phyloP scores from a whole-genome alignment of 306 rosid genomes.

The Ochetophila trinervis region DNA sequence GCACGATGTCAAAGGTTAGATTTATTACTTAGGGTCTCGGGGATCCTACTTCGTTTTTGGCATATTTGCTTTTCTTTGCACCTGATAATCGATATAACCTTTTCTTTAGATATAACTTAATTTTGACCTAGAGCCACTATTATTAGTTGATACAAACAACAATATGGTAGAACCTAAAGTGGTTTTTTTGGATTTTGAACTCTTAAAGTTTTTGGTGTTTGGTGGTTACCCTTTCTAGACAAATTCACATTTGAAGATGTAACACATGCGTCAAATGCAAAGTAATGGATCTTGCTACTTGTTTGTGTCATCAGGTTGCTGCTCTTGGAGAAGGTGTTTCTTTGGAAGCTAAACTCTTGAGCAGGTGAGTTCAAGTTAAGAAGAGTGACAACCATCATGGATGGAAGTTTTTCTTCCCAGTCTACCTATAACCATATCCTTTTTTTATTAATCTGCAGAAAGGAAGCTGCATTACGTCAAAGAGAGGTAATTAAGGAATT shows the following conservation, averaged over 20 bases:
- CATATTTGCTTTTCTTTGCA: background rate
- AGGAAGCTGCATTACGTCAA: constrained; percentile 85
- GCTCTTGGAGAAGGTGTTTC: constrained; percentile 92
- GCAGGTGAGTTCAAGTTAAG: constrained; percentile 62
- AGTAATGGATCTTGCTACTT: constrained; percentile 21
- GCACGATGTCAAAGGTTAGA: background rate
- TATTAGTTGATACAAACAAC: too few species aligned
- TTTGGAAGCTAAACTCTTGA: constrained; percentile 95
- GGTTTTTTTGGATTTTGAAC: background rate
- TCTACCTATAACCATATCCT: constrained; percentile 24
- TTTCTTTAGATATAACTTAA: too few species aligned
- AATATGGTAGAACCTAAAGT: too few species aligned
- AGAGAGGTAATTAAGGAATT: constrained; percentile 70
- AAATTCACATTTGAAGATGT: background rate
- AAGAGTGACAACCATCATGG: constrained; percentile 17
- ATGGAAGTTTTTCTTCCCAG: constrained; percentile 17
- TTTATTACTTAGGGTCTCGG: background rate
- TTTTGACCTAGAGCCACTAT: too few species aligned
- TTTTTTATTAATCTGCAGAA: constrained; percentile 50
- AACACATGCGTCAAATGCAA: constrained; percentile 17
- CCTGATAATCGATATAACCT: too few species aligned
- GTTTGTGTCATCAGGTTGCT: constrained; percentile 63
- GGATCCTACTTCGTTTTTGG: background rate
- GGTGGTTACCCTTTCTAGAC: background rate
- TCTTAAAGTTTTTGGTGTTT: background rate